phyloP scores from a whole-genome alignment of 179 eudicot genomes.

The Beta lomatogona region DNA sequence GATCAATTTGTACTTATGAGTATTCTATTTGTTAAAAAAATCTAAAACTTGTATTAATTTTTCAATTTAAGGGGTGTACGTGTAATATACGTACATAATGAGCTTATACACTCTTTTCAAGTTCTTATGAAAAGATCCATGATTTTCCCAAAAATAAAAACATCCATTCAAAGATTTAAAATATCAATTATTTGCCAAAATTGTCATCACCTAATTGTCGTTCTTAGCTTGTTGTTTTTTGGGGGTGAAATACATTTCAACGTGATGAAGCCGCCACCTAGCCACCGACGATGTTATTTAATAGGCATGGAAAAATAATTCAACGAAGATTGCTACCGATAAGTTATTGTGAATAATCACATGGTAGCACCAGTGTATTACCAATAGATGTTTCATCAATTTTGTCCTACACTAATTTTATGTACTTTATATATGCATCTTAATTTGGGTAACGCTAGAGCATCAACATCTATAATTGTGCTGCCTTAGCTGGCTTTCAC shows the following conservation, averaged over 20 bases:
- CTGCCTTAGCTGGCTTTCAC: constrained; percentile 18
- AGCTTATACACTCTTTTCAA: too few relatives aligned
- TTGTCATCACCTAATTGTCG: too few relatives aligned
- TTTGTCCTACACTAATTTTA: constrained; percentile 15
- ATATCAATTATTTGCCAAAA: too few relatives aligned
- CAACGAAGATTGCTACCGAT: background rate
- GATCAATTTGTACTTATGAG: too few relatives aligned
- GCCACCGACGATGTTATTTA: constrained; percentile 17
- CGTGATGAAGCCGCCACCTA: background rate
- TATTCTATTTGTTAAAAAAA: too few relatives aligned
- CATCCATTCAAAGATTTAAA: too few relatives aligned
- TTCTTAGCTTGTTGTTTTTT: too few relatives aligned
- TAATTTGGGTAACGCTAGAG: background rate
- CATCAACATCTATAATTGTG: constrained; percentile 6
- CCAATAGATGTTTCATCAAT: constrained; percentile 14
- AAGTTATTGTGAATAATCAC: constrained; percentile 5
- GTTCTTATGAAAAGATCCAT: too few relatives aligned
- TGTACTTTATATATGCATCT: background rate
- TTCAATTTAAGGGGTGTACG: too few relatives aligned
- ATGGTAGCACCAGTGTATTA: background rate
- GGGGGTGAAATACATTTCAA: background rate
- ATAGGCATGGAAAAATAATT: background rate
- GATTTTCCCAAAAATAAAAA: too few relatives aligned
- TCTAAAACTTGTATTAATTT: too few relatives aligned
- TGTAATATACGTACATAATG: too few relatives aligned